These are phyloP conservation scores for Candida chilensis DNA, from an alignment of 805 yeast species.

Conservation along the genomic window DNA sequence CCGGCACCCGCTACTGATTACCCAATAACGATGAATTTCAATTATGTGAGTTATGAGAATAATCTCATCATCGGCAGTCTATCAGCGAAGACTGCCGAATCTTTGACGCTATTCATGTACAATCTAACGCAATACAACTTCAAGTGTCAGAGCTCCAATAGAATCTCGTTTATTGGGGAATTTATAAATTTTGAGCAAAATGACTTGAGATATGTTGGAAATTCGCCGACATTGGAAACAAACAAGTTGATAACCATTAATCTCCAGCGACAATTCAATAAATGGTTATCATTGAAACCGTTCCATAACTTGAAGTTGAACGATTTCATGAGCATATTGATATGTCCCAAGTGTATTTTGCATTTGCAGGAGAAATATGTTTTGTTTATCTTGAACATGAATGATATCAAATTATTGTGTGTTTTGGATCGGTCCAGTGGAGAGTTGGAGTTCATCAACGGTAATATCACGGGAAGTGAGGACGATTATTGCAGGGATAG, in stretches of 20 bases:
- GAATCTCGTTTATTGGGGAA: not conserved
- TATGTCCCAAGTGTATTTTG: not conserved
- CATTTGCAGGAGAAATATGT: not conserved
- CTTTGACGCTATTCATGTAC: not conserved
- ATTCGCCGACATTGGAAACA: not conserved
- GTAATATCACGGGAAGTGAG: not conserved
- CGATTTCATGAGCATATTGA: not conserved
- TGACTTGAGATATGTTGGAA: not conserved
- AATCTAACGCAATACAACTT: not conserved
- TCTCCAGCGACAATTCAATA: not conserved
- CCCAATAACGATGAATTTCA: not conserved
- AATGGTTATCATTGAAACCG: not conserved
- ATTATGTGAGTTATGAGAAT: not conserved
- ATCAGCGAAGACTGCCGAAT: not conserved
- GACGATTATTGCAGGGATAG: not conserved
- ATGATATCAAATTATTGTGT: not conserved
- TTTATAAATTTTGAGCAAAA: slow-evolving; percentile 1
- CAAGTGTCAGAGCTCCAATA: not conserved
- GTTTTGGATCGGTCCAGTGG: not conserved
- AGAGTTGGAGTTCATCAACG: not conserved
- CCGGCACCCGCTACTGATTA: not conserved
- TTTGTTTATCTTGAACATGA: not conserved
- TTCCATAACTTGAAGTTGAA: not conserved
- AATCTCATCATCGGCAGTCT: not conserved
- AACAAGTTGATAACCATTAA: not conserved